A percentile compares a stretch with the other conserved stretches of the same genome.
Conservation (phyloP, 768 basidiomycete genomes). For the Tylopilus sp. region DNA sequence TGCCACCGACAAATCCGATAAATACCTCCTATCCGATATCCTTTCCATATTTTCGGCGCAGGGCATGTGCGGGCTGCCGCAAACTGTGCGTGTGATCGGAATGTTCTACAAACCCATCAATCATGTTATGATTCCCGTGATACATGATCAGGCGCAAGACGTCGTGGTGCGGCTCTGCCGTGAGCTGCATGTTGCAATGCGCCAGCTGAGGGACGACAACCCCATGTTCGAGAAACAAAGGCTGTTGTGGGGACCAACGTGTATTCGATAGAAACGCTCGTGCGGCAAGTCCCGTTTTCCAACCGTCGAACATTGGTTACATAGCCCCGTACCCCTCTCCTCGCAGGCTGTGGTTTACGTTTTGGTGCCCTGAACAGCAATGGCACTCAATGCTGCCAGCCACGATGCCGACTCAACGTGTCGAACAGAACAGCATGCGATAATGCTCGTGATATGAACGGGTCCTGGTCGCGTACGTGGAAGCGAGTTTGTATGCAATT, state of each 20-base stretch:
- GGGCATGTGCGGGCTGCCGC: slow-evolving; percentile 9
- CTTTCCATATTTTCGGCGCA: neutral
- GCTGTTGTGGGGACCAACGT: slow-evolving; percentile 7
- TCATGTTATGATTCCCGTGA: slow-evolving; percentile 22
- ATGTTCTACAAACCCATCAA: slow-evolving; percentile 15
- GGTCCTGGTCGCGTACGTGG: slow-evolving; percentile 23
- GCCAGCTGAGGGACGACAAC: slow-evolving; percentile 7
- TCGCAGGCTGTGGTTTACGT: slow-evolving; percentile 30
- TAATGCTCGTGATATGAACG: slow-evolving; percentile 21
- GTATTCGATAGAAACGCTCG: slow-evolving; percentile 14
- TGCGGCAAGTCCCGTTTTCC: slow-evolving; percentile 6
- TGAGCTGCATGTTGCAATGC: slow-evolving; percentile 17
- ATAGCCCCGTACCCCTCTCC: slow-evolving; percentile 22
- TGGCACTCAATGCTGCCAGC: slow-evolving; percentile 21
- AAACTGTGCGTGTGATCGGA: slow-evolving; percentile 17
- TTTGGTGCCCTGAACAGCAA: slow-evolving; percentile 26
- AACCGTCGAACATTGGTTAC: slow-evolving; percentile 14
- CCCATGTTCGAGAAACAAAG: slow-evolving; percentile 11
- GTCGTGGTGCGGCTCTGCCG: slow-evolving; percentile 18
- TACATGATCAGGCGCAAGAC: slow-evolving; percentile 16
- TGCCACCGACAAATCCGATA: slow-evolving; percentile 13
- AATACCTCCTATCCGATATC: slow-evolving; percentile 21
- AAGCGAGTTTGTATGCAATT: slow-evolving; percentile 22
- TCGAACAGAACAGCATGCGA: slow-evolving; percentile 7
- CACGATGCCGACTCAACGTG: slow-evolving; percentile 24